phyloP scores from a whole-genome alignment of 805 yeast genomes.

The Kluyveromyces aestuarii region DNA sequence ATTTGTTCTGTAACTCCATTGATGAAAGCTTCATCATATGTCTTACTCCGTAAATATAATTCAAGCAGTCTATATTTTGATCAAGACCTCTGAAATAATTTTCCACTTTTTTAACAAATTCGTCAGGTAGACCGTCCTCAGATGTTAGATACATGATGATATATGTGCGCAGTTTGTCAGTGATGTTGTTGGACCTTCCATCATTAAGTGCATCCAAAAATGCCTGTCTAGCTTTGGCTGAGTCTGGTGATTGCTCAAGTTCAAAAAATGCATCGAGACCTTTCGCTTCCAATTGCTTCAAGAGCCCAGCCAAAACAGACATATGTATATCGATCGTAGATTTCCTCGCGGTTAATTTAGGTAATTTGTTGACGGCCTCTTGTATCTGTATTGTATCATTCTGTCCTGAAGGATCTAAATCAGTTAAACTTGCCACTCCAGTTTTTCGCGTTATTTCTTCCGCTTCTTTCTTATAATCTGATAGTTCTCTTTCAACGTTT shows the following conservation, averaged over 20 bases:
- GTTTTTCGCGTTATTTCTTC: slow-evolving; percentile 74
- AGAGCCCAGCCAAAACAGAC: slow-evolving; percentile 80
- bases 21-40: slow-evolving; percentile 55
- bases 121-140: slow-evolving; percentile 34
- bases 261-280: slow-evolving; percentile 87
- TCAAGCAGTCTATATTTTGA: slow-evolving; percentile 54
- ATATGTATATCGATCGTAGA: slow-evolving; percentile 90
- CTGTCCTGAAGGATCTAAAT: slow-evolving; percentile 47
- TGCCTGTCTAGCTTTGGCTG: slow-evolving; percentile 38
- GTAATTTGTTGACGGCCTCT: slow-evolving; percentile 85
- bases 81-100: slow-evolving; percentile 46
- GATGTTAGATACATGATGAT: slow-evolving; percentile 60
- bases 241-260: slow-evolving; percentile 73
- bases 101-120: slow-evolving; percentile 54
- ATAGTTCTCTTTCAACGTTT: slow-evolving; percentile 78
- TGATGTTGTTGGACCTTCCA: slow-evolving; percentile 47
- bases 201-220: slow-evolving; percentile 51
- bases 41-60: slow-evolving; percentile 71
- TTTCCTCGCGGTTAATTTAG: slow-evolving; percentile 85
- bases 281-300: slow-evolving; percentile 78
- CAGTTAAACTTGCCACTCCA: slow-evolving; percentile 59
- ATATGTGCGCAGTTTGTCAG: slow-evolving; percentile 85
- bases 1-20: slow-evolving; percentile 29
- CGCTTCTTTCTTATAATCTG: slow-evolving; percentile 78
- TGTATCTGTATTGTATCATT: slow-evolving; percentile 61